Evolutionary conservation across 305 asterid genomes (phyloP).

Genomic region (Solanum hybrid): DNA sequence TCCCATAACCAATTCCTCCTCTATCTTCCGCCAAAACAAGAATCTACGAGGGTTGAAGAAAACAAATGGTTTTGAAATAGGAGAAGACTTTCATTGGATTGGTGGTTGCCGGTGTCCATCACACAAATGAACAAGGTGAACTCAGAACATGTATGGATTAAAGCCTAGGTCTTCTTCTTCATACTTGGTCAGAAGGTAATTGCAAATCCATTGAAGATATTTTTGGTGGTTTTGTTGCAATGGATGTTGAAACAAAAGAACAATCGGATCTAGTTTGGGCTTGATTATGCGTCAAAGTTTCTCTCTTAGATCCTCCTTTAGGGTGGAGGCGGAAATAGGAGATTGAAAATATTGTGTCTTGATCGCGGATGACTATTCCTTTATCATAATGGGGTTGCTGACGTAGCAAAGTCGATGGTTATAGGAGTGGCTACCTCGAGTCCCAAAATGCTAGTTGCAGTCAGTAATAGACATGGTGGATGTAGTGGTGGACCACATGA

Average conservation of each 20-base stretch:
- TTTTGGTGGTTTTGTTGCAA: background rate
- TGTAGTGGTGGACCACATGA: background rate
- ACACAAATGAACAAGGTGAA: background rate
- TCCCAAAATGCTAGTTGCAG: background rate
- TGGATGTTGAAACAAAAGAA: background rate
- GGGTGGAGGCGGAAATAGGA: background rate
- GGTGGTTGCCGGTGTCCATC: background rate
- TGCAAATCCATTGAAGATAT: background rate
- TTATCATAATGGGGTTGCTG: background rate
- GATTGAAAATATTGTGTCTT: background rate
- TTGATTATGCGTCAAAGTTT: background rate
- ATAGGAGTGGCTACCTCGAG: background rate
- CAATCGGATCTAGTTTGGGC: background rate
- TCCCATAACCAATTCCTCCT: background rate
- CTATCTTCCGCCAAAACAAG: background rate
- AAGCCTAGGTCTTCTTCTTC: background rate
- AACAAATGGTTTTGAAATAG: background rate
- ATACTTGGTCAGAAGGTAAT: background rate
- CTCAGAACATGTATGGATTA: background rate
- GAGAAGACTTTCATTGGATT: background rate
- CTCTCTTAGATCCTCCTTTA: background rate
- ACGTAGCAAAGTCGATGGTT: background rate
- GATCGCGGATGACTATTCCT: background rate
- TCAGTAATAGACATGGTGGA: background rate
- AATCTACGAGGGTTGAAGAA: background rate